Base-by-base conservation (phyloP, 352 stramenopile species). In the Phytopythium ostracodes region DNA sequence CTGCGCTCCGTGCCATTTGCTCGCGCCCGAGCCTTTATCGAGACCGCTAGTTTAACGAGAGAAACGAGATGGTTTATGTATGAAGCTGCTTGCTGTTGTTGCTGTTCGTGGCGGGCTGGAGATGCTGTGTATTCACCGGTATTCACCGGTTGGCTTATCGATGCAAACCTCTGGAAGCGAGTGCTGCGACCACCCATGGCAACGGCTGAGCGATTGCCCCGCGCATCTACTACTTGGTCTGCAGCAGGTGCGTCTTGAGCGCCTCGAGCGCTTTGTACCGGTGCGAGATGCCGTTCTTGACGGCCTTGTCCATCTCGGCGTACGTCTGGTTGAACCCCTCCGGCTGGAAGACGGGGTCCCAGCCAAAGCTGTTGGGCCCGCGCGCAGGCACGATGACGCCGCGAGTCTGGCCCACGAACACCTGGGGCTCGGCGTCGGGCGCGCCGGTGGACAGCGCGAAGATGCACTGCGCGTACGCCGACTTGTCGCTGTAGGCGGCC, bases 391-490 rank as follows among this genome's bases (percentile, higher is more conserved):
- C 93, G 66, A 99, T 99, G 58, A 77, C 94, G 59, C 97, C 97
- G 17, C 84, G 72, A 2, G 92, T 98, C 65, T 84, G 83, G 7
- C 96, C 96, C 56, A 98, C 83, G 68, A 99, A 99, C n/a, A 98
- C 76, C 49, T 96, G 66, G 15, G 96, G 84, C 67, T 98, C 87
- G 17, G 80, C 70, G 64, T 66, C 89, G 72, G 67, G 59, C 38
- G 65, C 61, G 53, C 73, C 74, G 17, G 64, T 67, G 31, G 78
- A 92, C 59, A 97, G 98, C 40, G 96, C 96, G 71, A 99, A 98
- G 62, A 98, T 97, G 72, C 96, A 99, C 75, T 98, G 88, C 50
- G 96, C 97, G 72, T 98, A 98, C 6, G 96, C 97, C 51, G 82
- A 91, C 71, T 98, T 98, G 81, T 99, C 96, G 42, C 94, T 79